Evolutionary conservation across 1,139 yeast species (phyloP).

Genomic region (Debaryomyces sp.): DNA sequence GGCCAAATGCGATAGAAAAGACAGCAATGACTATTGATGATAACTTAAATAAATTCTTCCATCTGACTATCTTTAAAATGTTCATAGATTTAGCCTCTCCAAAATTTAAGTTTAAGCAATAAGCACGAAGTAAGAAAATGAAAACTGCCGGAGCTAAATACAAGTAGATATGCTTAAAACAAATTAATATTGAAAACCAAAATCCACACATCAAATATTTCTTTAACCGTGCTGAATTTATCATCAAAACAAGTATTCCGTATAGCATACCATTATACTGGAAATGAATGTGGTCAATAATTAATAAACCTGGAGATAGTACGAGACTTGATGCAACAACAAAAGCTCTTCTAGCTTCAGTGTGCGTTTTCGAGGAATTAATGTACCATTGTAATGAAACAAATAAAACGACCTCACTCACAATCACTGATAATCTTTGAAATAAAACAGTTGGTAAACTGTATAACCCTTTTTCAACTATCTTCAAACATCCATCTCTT

Average conservation of each 20-base stretch:
- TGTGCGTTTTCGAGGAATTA: conserved; percentile 44
- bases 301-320: conserved; percentile 83
- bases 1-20: conserved; percentile 74
- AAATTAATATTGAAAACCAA: conserved; percentile 74
- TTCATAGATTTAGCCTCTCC: conserved; percentile 24
- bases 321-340: conserved; percentile 83
- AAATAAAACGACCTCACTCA: conserved; percentile 74
- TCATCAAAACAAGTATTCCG: conserved; percentile 75
- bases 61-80: conserved; percentile 47
- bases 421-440: conserved; percentile 80
- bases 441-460: conserved; percentile 79
- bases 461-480: conserved; percentile 65
- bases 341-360: conserved; percentile 53
- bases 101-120: conserved; percentile 56
- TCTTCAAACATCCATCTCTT: conserved; percentile 77
- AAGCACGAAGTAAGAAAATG: conserved; percentile 71
- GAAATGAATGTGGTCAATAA: conserved; percentile 91
- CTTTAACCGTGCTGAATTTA: conserved; percentile 67
- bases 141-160: conserved; percentile 96
- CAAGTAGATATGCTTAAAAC: conserved; percentile 92
- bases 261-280: conserved; percentile 94
- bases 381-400: conserved; percentile 73
- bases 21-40: conserved; percentile 67
- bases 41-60: conserved; percentile 62
- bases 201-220: conserved; percentile 66